phyloP scores from a whole-genome alignment of 202 grass and related monocot genomes.

The Panicum virgatum region DNA sequence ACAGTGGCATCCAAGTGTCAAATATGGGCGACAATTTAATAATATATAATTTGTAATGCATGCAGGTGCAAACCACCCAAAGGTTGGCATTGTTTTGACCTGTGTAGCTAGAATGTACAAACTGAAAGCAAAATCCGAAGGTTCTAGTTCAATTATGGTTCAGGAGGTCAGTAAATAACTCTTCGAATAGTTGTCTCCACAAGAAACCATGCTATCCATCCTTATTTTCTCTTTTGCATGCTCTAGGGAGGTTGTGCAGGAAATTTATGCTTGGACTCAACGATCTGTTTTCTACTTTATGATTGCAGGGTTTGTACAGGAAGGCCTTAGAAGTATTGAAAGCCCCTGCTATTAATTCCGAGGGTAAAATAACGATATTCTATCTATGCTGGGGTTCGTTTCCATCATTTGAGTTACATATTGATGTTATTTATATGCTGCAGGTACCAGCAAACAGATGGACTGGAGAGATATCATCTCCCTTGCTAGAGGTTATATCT shows the following conservation, averaged over 20 bases:
- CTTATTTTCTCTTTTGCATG: background rate
- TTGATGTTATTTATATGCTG: conserved; percentile 30
- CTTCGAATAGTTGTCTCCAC: background rate
- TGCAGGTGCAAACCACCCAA: conserved; percentile 87
- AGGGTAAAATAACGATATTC: conserved; percentile 54
- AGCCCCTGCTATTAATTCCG: conserved; percentile 72
- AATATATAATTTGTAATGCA: conserved; percentile 25
- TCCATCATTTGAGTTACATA: background rate
- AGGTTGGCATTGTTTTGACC: conserved; percentile 79
- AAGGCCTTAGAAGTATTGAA: conserved; percentile 85
- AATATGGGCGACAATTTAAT: background rate
- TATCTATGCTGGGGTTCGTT: background rate
- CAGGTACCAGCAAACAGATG: conserved; percentile 45
- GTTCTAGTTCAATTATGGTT: conserved; percentile 92
- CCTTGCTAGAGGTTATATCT: conserved; percentile 81
- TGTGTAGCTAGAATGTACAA: conserved; percentile 94
- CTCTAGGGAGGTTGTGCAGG: background rate
- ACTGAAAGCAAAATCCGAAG: conserved; percentile 79
- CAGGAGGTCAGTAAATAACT: conserved; percentile 69
- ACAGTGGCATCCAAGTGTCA: background rate
- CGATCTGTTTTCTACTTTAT: conserved; percentile 6
- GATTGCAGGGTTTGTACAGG: conserved; percentile 80
- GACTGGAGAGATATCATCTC: conserved; percentile 73
- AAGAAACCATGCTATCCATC: background rate
- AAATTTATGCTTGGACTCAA: background rate